Conservation (phyloP, 2,329 filamentous ascomycete genomes). For the Trichoderma simmonsii region DNA sequence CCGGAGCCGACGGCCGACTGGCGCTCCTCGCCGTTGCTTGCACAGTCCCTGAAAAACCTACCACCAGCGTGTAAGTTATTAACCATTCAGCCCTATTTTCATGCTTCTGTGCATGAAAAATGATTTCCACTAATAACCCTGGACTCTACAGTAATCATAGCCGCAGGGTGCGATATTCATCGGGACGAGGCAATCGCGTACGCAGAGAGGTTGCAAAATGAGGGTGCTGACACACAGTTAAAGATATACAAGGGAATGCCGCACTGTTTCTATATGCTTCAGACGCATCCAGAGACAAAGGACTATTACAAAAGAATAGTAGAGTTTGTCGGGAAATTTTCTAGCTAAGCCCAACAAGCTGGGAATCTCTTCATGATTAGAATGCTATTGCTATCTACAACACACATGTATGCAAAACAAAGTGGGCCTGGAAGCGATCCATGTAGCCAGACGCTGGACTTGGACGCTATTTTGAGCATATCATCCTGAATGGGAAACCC, state of each 20-base stretch:
- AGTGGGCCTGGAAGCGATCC: neutral
- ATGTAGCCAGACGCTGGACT: neutral
- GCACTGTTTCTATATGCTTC: slow-evolving; percentile 31
- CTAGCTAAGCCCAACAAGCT: neutral
- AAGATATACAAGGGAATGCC: slow-evolving; percentile 35
- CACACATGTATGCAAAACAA: neutral
- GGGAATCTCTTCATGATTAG: neutral
- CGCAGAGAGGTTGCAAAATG: slow-evolving; percentile 33
- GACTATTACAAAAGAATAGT: neutral
- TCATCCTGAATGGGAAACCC: neutral
- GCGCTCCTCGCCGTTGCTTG: neutral
- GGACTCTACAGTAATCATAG: slow-evolving; percentile 32
- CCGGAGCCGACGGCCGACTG: neutral
- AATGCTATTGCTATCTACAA: neutral
- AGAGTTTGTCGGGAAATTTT: neutral
- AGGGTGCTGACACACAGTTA: slow-evolving; percentile 33
- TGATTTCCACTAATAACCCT: neutral
- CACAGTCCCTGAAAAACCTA: neutral
- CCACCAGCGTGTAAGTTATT: neutral
- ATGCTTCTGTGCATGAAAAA: neutral
- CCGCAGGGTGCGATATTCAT: slow-evolving; percentile 35
- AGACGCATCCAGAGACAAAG: neutral
- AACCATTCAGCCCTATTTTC: neutral
- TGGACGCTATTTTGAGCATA: neutral
- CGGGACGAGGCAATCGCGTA: slow-evolving; percentile 40